Conservation (phyloP, 768 basidiomycete species). For the Pleurotus platypus region DNA sequence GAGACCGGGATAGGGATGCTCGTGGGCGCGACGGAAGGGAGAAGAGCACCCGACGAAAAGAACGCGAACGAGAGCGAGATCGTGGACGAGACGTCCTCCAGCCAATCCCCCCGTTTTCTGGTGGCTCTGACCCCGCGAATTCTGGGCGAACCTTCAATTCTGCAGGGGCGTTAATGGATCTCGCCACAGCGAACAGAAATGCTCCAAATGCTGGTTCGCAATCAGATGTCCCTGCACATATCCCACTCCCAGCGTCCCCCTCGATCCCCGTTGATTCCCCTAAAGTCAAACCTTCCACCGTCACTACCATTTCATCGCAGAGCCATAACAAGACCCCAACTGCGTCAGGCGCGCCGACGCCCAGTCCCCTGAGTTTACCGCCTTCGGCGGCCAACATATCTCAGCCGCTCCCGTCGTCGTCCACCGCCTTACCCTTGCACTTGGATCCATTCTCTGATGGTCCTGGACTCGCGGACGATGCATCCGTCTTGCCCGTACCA, state of each 20-base stretch:
- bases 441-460: constrained; percentile 20
- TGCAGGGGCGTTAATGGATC: not conserved
- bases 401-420: constrained; percentile 14
- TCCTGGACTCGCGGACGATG: constrained; percentile 74
- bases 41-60: constrained; percentile 10
- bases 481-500: constrained; percentile 86
- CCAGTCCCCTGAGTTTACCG: not conserved
- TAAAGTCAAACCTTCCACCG: not conserved
- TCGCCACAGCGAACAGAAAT: not conserved
- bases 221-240: not conserved
- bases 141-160: not conserved
- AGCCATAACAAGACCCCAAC: not conserved
- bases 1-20: constrained; percentile 11
- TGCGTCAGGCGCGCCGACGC: not conserved
- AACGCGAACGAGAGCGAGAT: constrained; percentile 11
- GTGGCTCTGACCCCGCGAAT: not conserved
- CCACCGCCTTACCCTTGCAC: constrained; percentile 13
- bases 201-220: not conserved
- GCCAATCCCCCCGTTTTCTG: not conserved
- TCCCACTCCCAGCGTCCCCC: constrained; percentile 1
- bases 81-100: not conserved
- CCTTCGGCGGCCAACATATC: not conserved
- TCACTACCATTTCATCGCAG: not conserved
- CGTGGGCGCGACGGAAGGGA: constrained; percentile 9
- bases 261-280: not conserved